A percentile compares a stretch with the other conserved stretches of the same genome.
These are phyloP conservation scores for Henningerozyma blattae DNA, from an alignment of 805 yeast species.

Conservation along the genomic window DNA sequence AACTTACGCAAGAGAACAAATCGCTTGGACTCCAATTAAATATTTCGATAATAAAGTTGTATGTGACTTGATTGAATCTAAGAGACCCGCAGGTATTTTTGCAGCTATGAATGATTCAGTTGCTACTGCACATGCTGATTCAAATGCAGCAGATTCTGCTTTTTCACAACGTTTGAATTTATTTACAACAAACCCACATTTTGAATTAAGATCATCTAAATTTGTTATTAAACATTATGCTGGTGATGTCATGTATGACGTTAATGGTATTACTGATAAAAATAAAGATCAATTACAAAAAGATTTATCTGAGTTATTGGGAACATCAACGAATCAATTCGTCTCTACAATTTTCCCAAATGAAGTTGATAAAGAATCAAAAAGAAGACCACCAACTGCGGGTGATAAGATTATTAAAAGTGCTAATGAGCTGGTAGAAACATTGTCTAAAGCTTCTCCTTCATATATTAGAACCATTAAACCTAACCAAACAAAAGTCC, in stretches of 20 bases:
- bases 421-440: constrained; percentile 83
- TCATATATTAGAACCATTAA: constrained; percentile 95
- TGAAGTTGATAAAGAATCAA: constrained; percentile 51
- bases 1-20: constrained; percentile 89
- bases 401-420: constrained; percentile 87
- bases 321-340: constrained; percentile 59
- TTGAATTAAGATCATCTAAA: constrained; percentile 78
- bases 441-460: constrained; percentile 83
- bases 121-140: constrained; percentile 97
- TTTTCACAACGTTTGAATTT: constrained; percentile 84
- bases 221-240: constrained; percentile 94
- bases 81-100: constrained; percentile 91
- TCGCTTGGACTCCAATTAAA: constrained; percentile 94
- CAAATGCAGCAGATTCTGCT: constrained; percentile 91
- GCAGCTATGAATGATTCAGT: constrained; percentile 94
- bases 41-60: constrained; percentile 94
- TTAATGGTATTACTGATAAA: constrained; percentile 85
- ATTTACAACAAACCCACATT: constrained; percentile 74
- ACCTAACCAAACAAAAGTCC: constrained; percentile 88
- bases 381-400: constrained; percentile 88
- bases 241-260: constrained; percentile 93
- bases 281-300: constrained; percentile 89
- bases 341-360: constrained; percentile 49
- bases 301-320: constrained; percentile 70
- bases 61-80: constrained; percentile 89